These are phyloP conservation scores for Balamuthia mandrillaris DNA, from an alignment of 208 protist genomes.

Conservation along the genomic window DNA sequence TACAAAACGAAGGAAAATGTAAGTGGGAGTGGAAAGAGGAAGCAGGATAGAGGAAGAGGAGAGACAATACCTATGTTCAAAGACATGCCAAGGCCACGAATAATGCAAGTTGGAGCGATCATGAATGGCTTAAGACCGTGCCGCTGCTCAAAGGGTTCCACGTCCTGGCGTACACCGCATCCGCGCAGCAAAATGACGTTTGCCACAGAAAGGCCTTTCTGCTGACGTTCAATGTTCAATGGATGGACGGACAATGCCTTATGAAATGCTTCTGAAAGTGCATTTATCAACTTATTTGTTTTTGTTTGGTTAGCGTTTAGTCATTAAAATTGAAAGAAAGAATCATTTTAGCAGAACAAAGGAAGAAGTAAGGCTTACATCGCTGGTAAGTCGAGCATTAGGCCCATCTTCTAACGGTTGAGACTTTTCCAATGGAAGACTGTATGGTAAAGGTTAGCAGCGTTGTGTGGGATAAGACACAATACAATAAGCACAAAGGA, in stretches of 20 bases:
- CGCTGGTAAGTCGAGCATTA: constrained; percentile 46
- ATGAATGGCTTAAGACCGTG: constrained; percentile 60
- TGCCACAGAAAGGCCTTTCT: constrained; percentile 51
- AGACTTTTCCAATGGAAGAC: constrained; percentile 49
- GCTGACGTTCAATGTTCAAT: constrained; percentile 57
- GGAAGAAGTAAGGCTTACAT: constrained; percentile 24
- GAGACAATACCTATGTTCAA: constrained; percentile 42
- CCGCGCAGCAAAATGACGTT: constrained; percentile 70
- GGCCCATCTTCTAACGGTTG: constrained; percentile 46
- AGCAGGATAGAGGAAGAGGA: not conserved
- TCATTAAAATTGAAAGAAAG: not conserved
- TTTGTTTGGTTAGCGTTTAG: too few species aligned
- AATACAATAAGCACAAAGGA: too few species aligned
- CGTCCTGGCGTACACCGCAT: constrained; percentile 60
- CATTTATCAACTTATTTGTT: constrained; percentile 65
- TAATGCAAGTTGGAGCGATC: constrained; percentile 76
- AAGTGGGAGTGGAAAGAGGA: not conserved
- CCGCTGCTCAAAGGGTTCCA: constrained; percentile 43
- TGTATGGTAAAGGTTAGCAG: not conserved
- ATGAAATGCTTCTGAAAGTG: constrained; percentile 50
- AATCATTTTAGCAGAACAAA: not conserved
- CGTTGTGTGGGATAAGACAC: not conserved
- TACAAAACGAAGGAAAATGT: too few species aligned
- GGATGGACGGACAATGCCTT: constrained; percentile 52
- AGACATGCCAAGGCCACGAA: constrained; percentile 69